phyloP scores from a whole-genome alignment of 768 basidiomycete genomes.

The Lactarius akahatsu region DNA sequence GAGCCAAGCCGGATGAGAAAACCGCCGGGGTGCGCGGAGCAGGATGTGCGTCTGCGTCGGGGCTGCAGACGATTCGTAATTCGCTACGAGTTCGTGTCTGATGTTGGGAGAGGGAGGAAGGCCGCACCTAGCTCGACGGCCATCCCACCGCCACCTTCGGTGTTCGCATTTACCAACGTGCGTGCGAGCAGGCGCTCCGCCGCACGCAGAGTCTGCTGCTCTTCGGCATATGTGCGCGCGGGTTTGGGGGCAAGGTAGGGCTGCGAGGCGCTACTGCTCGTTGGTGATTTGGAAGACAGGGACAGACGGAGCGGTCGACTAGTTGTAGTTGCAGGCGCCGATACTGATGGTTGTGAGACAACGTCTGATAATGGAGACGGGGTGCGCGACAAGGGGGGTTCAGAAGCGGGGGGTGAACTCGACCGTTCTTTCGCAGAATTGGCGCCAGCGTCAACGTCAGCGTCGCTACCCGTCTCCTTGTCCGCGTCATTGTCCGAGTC shows the following conservation, averaged over 20 bases:
- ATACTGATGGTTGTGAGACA: constrained; percentile 21
- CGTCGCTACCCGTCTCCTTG: constrained; percentile 21
- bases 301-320: constrained; percentile 23
- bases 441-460: constrained; percentile 5
- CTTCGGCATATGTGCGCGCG: constrained; percentile 34
- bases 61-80: constrained; percentile 33
- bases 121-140: constrained; percentile 43
- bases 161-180: constrained; percentile 45
- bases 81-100: neutral
- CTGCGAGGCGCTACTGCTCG: constrained; percentile 12
- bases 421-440: constrained; percentile 8
- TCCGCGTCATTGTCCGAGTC: constrained; percentile 26
- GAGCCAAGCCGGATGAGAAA: constrained; percentile 47
- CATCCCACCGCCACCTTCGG: constrained; percentile 44
- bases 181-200: constrained; percentile 47
- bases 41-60: constrained; percentile 50
- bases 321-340: constrained; percentile 17
- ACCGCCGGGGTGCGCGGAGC: constrained; percentile 48
- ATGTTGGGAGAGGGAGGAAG: neutral
- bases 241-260: constrained; percentile 15
- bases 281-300: constrained; percentile 22
- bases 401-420: constrained; percentile 28
- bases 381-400: constrained; percentile 35
- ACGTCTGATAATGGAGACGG: constrained; percentile 30
- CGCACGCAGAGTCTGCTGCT: constrained; percentile 37